Conservation (phyloP, 169 alveolate species). For the Plasmodium malariae region DNA sequence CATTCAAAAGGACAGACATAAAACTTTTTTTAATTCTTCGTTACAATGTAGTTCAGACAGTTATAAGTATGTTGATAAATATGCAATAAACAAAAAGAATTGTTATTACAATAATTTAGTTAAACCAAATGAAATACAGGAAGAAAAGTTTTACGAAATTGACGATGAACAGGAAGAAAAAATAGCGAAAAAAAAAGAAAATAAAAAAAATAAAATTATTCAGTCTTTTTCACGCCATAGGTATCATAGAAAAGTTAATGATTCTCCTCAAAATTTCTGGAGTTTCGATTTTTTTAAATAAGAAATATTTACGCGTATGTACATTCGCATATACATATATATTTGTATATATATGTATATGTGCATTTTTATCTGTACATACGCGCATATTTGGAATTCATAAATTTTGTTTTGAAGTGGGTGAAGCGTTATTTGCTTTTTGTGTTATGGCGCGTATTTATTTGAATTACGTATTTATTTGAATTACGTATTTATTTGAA, state of each 20-base stretch:
- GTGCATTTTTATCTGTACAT: background rate
- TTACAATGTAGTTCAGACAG: background rate
- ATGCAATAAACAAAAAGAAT: background rate
- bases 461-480: too few species aligned
- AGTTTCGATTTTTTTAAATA: constrained; percentile 72
- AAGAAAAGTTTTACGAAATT: constrained; percentile 19
- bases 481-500: too few species aligned
- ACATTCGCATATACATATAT: background rate
- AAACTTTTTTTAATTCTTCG: background rate
- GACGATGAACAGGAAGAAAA: constrained; percentile 9
- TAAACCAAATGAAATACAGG: background rate
- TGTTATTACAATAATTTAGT: background rate
- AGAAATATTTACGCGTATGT: background rate
- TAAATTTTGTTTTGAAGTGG: too few species aligned
- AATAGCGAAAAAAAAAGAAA: constrained; percentile 38
- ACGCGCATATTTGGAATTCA: too few species aligned
- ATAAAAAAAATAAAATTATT: constrained; percentile 40
- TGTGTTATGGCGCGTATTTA: too few species aligned
- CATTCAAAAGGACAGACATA: background rate
- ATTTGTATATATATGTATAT: background rate
- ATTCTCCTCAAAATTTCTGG: constrained; percentile 76
- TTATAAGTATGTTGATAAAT: background rate
- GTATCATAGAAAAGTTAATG: constrained; percentile 70
- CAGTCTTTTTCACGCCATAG: constrained; percentile 72
- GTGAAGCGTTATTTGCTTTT: too few species aligned